Evolutionary conservation across 176 grass and related monocot species (phyloP), one percentile per base, ranked within the genome.

Genomic region (Puya raimondii): DNA sequence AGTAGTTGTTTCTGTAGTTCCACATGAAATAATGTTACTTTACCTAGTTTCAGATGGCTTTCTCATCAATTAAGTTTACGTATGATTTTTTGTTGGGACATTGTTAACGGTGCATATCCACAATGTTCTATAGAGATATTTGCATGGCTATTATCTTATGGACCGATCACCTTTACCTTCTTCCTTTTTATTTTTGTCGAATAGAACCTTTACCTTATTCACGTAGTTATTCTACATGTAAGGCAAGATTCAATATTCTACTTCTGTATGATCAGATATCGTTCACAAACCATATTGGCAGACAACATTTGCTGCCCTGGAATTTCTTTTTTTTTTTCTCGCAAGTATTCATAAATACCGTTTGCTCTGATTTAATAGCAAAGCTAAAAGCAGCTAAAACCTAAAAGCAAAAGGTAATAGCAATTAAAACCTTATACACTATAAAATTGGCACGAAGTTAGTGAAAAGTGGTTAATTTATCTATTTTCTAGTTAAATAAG

Each of bases 191-290:
- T 42, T 42, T 42, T 42, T 42, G 33, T 42, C 0, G 33, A 7
- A 4, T 7, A 42, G 33, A 42, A 42, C 33, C 4, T 42, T 42
- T 42, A 42, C 33, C 33, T 42, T 42, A 42, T 42, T 42, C 33
- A 57, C n/a, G 17, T 17, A 57, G 6, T 13, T 17, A 57, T 17
- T 57, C n/a, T 13, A 57, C 8, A 57, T 16, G 53, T 17, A 57
- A 57, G 13, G 53, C 7, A 17, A 57, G 53, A 57, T 57, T 17
- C 53, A 57, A 4, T 57, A 17, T 64, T 57, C 16, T 58, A 9
- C 52, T 56, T 27, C 53, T 79, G 20, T 42, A 15, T 63, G 70
- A 58, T 70, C 63, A 53, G 1, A 4, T 68, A 72, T 52, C 7
- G 3, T 16, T 15, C 8, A 6, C n/a, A 13, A 57, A 17, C 17